Evolutionary conservation across 2,329 filamentous ascomycete species (phyloP), one percentile per base, ranked within the genome.

Genomic region (Paramyrothecium roridum): DNA sequence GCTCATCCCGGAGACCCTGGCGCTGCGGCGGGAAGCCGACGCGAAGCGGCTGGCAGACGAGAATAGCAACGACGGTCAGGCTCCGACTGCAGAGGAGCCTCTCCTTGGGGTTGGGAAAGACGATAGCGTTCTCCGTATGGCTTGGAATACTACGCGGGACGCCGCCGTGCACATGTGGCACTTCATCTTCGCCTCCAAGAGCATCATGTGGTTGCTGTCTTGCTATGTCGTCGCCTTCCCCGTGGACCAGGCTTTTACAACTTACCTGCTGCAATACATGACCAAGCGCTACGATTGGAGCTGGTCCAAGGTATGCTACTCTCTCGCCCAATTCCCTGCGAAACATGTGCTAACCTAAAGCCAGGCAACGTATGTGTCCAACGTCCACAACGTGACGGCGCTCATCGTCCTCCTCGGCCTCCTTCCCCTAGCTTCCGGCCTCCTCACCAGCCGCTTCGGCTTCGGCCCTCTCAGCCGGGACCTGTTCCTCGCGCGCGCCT

Each of bases 241-340:
- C 1, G 57, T 75, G 17, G 62, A 64, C 1, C 64, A 74, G 16
- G 65, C 68, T 10, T 53, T 73, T 6, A 45, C 68, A 0, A 65
- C 70, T 22, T 71, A 72, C 21, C 56, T 82, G 7, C 61, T 84
- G 2, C 83, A 85, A 61, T 84, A 84, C 61, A 72, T 79, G 53
- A 78, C 76, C 1, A 78, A 76, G 50, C 73, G 80, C 7, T 84
- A 81, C 63, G 52, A 67, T 30, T 78, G 80, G 73, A 73, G 72
- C 8, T 79, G 78, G 76, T 74, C 72, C 45, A 69, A 69, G 53
- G 74, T 76, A 57, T 54, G 67, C 8, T 33, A 34, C 48, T n/a
- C 19, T 3, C 22, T 19, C 20, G n/a, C 19, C 49, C n/a, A n/a
- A 6, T 40, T 19, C 30, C 17, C 30, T n/a, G 26, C 21, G 2